phyloP scores from a whole-genome alignment of 768 basidiomycete genomes.

The Suillus americanus region DNA sequence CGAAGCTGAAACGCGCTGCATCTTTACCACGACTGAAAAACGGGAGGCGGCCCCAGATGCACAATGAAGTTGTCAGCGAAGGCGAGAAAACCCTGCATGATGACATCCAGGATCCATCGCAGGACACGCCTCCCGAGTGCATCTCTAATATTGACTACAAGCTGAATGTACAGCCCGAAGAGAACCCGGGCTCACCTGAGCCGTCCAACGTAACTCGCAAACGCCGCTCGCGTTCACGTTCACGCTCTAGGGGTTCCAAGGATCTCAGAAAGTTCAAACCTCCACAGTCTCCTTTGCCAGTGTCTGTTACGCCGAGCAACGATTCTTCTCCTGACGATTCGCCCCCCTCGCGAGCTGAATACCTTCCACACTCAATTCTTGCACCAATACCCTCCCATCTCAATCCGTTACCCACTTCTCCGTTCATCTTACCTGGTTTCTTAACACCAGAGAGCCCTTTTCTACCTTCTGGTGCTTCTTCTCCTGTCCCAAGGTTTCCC shows the following conservation, averaged over 20 bases:
- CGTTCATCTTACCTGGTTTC: constrained; percentile 45
- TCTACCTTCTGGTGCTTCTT: constrained; percentile 65
- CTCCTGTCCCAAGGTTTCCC: constrained; percentile 67
- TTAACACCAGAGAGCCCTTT: constrained; percentile 53
- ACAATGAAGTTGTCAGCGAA: constrained; percentile 78
- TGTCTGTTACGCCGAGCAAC: constrained; percentile 45
- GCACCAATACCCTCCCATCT: constrained; percentile 60
- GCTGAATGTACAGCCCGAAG: constrained; percentile 28
- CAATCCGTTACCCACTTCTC: constrained; percentile 43
- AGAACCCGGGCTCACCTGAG: constrained; percentile 37
- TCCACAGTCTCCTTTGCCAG: constrained; percentile 46
- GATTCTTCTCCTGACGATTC: constrained; percentile 74
- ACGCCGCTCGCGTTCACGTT: constrained; percentile 72
- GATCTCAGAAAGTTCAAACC: constrained; percentile 64
- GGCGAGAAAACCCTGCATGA: constrained; percentile 59
- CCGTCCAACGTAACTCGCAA: constrained; percentile 47
- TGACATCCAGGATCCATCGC: constrained; percentile 31
- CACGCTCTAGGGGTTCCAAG: constrained; percentile 58
- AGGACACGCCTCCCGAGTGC: constrained; percentile 10
- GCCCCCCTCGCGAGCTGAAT: constrained; percentile 29
- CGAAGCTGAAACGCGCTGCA: constrained; percentile 88
- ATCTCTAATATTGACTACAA: constrained; percentile 23
- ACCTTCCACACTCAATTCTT: constrained; percentile 33
- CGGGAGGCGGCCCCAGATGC: constrained; percentile 86
- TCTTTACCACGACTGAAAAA: constrained; percentile 91